Percentiles rank a stretch among this genome's conserved stretches.
Evolutionary conservation across 805 yeast species (phyloP).

Genomic region (Ogataea pignaliae): DNA sequence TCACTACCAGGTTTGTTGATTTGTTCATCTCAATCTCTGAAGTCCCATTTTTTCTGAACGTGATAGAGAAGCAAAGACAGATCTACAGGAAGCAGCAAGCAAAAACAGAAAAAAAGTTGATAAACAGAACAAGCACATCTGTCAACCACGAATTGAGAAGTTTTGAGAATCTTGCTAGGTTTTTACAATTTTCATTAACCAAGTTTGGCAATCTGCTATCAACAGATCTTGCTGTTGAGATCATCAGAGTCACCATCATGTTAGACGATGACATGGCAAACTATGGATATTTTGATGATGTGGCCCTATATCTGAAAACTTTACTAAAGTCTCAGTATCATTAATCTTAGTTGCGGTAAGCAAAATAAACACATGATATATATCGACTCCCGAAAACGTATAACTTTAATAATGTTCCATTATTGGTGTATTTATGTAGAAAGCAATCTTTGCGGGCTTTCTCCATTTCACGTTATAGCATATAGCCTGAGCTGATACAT

Average conservation of each 20-base stretch:
- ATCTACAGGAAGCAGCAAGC: constrained; percentile 1
- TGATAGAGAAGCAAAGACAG: constrained; percentile 10
- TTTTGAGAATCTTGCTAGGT: constrained; percentile 24
- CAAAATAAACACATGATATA: background rate
- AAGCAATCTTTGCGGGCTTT: too few relatives aligned
- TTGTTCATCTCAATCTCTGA: constrained; percentile 25
- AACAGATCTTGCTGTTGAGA: constrained; percentile 33
- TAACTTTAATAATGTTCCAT: background rate
- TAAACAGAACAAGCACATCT: constrained; percentile 24
- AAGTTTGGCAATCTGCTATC: constrained; percentile 39
- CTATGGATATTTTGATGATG: constrained; percentile 29
- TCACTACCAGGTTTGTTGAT: constrained; percentile 42
- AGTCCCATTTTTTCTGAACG: constrained; percentile 4
- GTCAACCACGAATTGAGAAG: constrained; percentile 23
- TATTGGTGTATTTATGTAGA: background rate
- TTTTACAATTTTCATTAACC: constrained; percentile 33
- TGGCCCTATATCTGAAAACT: constrained; percentile 13
- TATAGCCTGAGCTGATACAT: too few relatives aligned
- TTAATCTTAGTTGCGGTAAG: background rate
- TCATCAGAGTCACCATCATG: constrained; percentile 30
- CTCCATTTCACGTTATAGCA: too few relatives aligned
- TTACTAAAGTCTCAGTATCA: background rate
- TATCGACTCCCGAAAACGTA: background rate
- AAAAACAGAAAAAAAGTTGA: background rate
- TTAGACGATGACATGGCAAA: constrained; percentile 13